Conservation (phyloP, 257 asterid genomes). For the Primulina huaijiensis region DNA sequence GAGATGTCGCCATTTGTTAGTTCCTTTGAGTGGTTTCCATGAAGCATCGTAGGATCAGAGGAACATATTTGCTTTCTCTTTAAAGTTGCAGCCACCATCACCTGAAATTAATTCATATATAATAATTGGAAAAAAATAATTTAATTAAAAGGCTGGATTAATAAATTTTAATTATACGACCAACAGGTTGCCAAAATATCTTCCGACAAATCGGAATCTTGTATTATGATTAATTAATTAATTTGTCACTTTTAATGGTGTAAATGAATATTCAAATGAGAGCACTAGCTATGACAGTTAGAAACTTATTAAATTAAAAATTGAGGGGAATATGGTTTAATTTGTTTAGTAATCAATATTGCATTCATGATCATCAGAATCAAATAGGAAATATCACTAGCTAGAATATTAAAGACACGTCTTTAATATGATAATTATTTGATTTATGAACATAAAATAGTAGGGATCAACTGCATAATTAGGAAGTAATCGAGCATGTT, state of each 20-base stretch:
- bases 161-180: neutral
- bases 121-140: neutral
- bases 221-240: conserved; percentile 14
- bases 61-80: conserved; percentile 65
- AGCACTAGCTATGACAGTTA: conserved; percentile 16
- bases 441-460: conserved; percentile 23
- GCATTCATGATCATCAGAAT: conserved; percentile 36
- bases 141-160: neutral
- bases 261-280: conserved; percentile 19
- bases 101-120: conserved; percentile 38
- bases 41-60: conserved; percentile 63
- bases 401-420: conserved; percentile 6
- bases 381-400: conserved; percentile 26
- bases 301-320: conserved; percentile 30
- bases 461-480: neutral
- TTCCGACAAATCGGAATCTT: conserved; percentile 43
- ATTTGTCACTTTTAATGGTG: conserved; percentile 25
- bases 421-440: neutral
- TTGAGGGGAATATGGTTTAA: conserved; percentile 18
- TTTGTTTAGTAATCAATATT: conserved; percentile 24
- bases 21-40: conserved; percentile 42
- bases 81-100: conserved; percentile 71
- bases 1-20: conserved; percentile 27
- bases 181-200: conserved; percentile 42
- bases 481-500: neutral